Evolutionary conservation across 495 filamentous ascomycete genomes (phyloP).

Genomic region (Penicillium coffeae): DNA sequence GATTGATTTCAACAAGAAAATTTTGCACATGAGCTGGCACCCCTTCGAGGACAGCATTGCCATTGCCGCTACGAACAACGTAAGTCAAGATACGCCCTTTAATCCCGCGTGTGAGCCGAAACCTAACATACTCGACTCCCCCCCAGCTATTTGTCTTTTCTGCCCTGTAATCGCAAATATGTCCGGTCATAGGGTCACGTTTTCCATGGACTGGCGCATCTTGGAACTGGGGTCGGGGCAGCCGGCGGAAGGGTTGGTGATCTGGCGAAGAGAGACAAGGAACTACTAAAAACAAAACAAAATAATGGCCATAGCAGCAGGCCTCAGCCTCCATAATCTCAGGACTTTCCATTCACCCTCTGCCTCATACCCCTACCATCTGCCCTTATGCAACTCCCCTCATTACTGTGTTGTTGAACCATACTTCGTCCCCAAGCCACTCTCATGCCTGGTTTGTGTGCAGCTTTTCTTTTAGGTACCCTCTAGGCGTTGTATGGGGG

Average conservation of each 20-base stretch:
- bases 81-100: no score
- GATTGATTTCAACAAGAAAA: constrained; percentile 99
- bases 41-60: constrained; percentile 99
- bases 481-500: constrained; percentile 20
- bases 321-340: constrained; percentile 25
- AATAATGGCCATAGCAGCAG: constrained; percentile 26
- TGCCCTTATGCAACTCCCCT: background rate
- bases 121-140: background rate
- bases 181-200: constrained; percentile 14
- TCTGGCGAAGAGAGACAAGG: constrained; percentile 8
- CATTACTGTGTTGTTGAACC: background rate
- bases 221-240: constrained; percentile 17
- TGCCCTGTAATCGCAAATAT: constrained; percentile 63
- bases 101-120: no score
- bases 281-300: constrained; percentile 8
- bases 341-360: constrained; percentile 10
- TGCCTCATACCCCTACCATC: background rate
- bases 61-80: constrained; percentile 98
- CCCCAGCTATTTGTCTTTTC: constrained; percentile 93
- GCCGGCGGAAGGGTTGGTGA: constrained; percentile 16
- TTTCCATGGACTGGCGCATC: constrained; percentile 28
- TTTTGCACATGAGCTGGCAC: constrained; percentile 99
- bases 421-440: constrained; percentile 5
- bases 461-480: constrained; percentile 14
- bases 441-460: constrained; percentile 9